A percentile compares a stretch with the other conserved stretches of the same genome.
Evolutionary conservation across 768 basidiomycete species (phyloP).

Genomic region (Hericium coralloides): DNA sequence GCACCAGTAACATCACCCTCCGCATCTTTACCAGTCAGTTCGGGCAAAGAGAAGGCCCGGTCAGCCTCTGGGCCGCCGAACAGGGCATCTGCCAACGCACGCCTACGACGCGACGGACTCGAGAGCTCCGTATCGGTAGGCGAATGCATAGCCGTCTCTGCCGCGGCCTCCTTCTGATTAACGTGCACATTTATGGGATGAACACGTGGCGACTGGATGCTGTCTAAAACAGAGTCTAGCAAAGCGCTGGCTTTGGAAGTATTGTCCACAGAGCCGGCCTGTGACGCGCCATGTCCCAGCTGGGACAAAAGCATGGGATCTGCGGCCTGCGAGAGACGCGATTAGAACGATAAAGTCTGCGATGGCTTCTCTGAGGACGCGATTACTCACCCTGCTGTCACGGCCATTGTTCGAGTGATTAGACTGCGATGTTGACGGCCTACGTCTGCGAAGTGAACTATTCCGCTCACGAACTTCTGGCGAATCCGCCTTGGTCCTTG

Average conservation of each 20-base stretch:
- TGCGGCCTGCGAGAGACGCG: conserved; percentile 33
- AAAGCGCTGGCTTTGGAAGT: conserved; percentile 55
- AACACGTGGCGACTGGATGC: conserved; percentile 28
- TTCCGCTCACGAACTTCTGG: conserved; percentile 54
- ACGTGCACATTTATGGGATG: conserved; percentile 9
- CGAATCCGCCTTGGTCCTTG: conserved; percentile 44
- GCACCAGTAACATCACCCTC: not conserved
- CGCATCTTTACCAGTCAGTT: conserved; percentile 7
- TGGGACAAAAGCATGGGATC: conserved; percentile 48
- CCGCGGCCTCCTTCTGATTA: conserved; percentile 10
- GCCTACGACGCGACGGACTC: conserved; percentile 43
- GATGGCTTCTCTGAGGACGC: not conserved
- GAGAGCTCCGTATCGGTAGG: conserved; percentile 22
- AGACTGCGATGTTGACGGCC: conserved; percentile 80
- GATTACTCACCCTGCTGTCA: conserved; percentile 28
- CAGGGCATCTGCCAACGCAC: conserved; percentile 67
- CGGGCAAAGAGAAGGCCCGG: conserved; percentile 21
- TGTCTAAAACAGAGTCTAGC: conserved; percentile 52
- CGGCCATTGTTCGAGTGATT: conserved; percentile 65
- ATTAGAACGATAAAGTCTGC: not conserved
- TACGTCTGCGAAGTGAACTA: conserved; percentile 63
- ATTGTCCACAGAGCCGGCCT: conserved; percentile 34
- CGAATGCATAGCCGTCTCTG: conserved; percentile 28
- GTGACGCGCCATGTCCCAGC: conserved; percentile 5
- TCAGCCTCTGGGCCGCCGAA: conserved; percentile 47